Conservation (phyloP, 2,329 filamentous ascomycete species). For the Pyrenophora seminiperda region DNA sequence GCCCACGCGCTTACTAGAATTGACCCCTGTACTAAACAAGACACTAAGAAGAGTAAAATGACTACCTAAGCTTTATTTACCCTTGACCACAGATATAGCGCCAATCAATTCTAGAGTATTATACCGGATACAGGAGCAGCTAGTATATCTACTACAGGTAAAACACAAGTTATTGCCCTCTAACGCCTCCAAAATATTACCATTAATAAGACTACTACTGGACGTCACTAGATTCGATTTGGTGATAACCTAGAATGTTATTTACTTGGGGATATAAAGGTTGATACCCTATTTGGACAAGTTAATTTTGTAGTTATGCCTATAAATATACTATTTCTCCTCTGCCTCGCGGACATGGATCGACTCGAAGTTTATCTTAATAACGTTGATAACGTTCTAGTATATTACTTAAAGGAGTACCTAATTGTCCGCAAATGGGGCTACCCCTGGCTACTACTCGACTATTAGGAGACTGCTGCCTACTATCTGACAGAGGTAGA, state of each 20-base stretch:
- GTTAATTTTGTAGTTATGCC: not conserved
- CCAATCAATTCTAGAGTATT: not conserved
- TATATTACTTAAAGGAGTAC: not conserved
- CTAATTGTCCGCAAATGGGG: not conserved
- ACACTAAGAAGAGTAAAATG: not conserved
- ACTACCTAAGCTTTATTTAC: constrained; percentile 1
- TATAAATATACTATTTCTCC: not conserved
- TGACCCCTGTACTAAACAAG: not conserved
- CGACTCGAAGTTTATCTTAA: not conserved
- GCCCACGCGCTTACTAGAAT: not conserved
- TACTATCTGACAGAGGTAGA: too few species aligned
- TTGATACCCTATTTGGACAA: not conserved
- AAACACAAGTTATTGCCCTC: not conserved
- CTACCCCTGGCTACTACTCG: not conserved
- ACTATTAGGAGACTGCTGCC: too few species aligned
- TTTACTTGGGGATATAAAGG: not conserved
- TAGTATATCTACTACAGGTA: not conserved
- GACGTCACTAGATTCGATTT: not conserved
- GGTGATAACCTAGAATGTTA: not conserved
- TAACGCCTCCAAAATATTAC: not conserved
- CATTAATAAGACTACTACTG: not conserved
- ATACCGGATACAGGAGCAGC: not conserved
- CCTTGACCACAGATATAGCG: not conserved
- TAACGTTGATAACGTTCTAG: not conserved
- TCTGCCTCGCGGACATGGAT: not conserved